Percentiles rank a stretch among this genome's conserved stretches.
Evolutionary conservation across 2,329 filamentous ascomycete species (phyloP).

Genomic region (Didymella arachidicola): DNA sequence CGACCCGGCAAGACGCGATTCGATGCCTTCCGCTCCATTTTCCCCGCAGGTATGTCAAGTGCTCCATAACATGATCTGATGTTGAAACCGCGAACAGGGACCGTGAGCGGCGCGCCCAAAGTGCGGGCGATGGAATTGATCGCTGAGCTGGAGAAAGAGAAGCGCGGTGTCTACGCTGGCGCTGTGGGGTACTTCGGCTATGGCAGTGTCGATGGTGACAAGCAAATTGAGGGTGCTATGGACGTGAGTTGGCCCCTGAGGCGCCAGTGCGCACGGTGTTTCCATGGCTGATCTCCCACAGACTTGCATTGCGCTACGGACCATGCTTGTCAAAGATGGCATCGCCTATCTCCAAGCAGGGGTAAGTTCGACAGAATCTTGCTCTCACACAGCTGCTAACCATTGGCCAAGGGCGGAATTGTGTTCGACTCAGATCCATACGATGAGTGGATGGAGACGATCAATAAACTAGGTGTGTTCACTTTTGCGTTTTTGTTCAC

Average conservation of each 20-base stretch:
- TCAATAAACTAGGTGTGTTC: conserved; percentile 81
- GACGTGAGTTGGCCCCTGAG: conserved; percentile 58
- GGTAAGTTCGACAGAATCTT: conserved; percentile 62
- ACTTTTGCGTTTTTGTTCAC: conserved; percentile 8
- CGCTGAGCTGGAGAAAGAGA: conserved; percentile 90
- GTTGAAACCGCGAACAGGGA: conserved; percentile 53
- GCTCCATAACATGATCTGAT: conserved; percentile 18
- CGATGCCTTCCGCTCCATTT: conserved; percentile 95
- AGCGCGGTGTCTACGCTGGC: conserved; percentile 92
- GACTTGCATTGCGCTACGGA: conserved; percentile 77
- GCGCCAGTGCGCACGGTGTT: conserved; percentile 18
- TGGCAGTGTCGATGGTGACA: conserved; percentile 69
- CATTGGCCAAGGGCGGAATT: conserved; percentile 44
- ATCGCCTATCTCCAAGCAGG: conserved; percentile 89
- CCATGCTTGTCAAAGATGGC: conserved; percentile 92
- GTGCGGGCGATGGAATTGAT: conserved; percentile 97
- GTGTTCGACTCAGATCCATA: conserved; percentile 79
- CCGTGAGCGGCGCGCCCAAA: conserved; percentile 94
- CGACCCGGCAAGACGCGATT: conserved; percentile 85
- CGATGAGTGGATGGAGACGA: conserved; percentile 94
- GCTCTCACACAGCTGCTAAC: conserved; percentile 29
- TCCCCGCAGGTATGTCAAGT: conserved; percentile 75
- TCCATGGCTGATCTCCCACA: conserved; percentile 40
- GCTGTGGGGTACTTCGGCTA: conserved; percentile 98
- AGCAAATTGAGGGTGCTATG: conserved; percentile 81